Conservation (phyloP, 148 eudicot genomes). For the Rhododendron ferrugineum region DNA sequence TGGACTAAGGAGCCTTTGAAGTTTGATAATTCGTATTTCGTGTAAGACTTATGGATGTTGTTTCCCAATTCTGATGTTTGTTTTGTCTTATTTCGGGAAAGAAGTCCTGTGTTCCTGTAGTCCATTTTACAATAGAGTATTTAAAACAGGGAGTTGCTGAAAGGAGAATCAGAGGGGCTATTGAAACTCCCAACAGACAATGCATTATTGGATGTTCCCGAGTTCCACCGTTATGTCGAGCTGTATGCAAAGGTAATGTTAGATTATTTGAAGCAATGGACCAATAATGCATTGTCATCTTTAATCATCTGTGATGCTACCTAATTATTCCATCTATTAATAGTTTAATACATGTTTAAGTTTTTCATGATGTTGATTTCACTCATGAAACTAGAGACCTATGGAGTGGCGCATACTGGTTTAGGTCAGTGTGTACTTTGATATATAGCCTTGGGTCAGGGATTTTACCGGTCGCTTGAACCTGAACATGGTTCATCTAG, state of each 20-base stretch:
- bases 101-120: neutral
- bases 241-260: constrained; percentile 79
- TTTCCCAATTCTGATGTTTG: neutral
- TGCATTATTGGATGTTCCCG: constrained; percentile 76
- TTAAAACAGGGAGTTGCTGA: constrained; percentile 64
- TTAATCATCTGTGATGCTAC: neutral
- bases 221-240: constrained; percentile 70
- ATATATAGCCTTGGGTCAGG: neutral
- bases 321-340: neutral
- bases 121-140: neutral
- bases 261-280: neutral
- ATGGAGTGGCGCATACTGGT: neutral
- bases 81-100: constrained; percentile 4
- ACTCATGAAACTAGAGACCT: neutral
- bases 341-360: neutral
- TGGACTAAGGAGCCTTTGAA: constrained; percentile 95
- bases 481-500: neutral
- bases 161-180: constrained; percentile 83
- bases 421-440: neutral
- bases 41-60: constrained; percentile 39
- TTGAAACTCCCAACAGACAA: constrained; percentile 82
- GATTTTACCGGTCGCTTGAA: neutral
- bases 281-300: neutral
- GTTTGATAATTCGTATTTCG: constrained; percentile 87
- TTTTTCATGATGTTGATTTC: neutral